Evolutionary conservation across 2,329 filamentous ascomycete species (phyloP).

Genomic region (Aspergillus sp.): DNA sequence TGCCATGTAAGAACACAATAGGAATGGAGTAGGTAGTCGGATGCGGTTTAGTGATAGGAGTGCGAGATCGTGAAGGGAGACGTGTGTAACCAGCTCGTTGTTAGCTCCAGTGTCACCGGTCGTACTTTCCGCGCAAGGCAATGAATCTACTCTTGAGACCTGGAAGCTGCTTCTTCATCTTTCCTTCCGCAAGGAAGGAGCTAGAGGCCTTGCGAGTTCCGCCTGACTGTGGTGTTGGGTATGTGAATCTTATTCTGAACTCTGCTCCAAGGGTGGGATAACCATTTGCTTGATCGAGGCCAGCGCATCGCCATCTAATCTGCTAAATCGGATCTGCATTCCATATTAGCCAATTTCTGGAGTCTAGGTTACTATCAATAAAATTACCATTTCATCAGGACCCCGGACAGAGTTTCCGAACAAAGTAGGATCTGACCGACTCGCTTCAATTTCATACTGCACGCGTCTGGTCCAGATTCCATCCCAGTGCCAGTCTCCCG

Average conservation of each 20-base stretch:
- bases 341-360: slow-evolving; percentile 10
- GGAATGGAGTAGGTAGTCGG: neutral
- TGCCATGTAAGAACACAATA: slow-evolving; percentile 1
- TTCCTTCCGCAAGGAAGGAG: neutral
- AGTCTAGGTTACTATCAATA: neutral
- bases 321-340: slow-evolving; percentile 41
- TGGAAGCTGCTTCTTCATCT: too few species aligned
- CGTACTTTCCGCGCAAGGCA: neutral
- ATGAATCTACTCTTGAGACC: neutral
- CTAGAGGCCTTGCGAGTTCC: neutral
- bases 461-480: slow-evolving; percentile 94
- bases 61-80: neutral
- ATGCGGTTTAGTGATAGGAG: neutral
- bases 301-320: slow-evolving; percentile 35
- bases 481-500: slow-evolving; percentile 95
- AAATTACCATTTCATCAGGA: slow-evolving; percentile 68
- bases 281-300: slow-evolving; percentile 38
- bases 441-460: slow-evolving; percentile 72
- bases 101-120: neutral
- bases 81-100: neutral
- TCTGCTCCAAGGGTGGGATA: slow-evolving; percentile 26
- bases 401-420: slow-evolving; percentile 63
- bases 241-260: slow-evolving; percentile 15
- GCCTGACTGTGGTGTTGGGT: neutral
- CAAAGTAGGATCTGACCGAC: slow-evolving; percentile 74